Base-by-base conservation (phyloP, 768 basidiomycete genomes). In the Daedalea quercina region DNA sequence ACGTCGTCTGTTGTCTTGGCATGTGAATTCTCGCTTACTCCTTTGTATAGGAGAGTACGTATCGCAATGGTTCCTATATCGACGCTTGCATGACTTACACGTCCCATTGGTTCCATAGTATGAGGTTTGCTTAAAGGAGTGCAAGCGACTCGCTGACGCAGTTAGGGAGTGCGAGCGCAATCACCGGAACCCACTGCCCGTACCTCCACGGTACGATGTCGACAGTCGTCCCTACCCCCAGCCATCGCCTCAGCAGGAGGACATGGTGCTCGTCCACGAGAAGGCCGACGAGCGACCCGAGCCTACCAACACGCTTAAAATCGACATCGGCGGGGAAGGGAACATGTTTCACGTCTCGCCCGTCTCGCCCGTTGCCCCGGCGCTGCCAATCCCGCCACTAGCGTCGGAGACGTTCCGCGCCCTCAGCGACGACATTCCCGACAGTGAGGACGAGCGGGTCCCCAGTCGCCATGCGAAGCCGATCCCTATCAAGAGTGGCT, bases 281-380 rank as follows among this genome's bases (percentile, higher is more conserved):
- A 52, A 57, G 17, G 57, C 45, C 8, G 24, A 43, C 44, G 58
- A 31, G 28, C 28, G 28, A 11, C 28, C 28, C 28, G 28, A 57
- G 34, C 28, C 50, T 23, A 25, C 26, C 15, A 33, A 49, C 41
- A 40, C 52, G 20, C 26, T 53, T 50, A 57, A 56, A 48, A 50
- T 57, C 54, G 41, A 47, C 42, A 47, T 57, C 15, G 48, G 42
- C 17, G 43, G 40, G 28, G 59, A 60, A 23, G 63, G 62, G 24
- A 56, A 58, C 45, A 28, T 55, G 25, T 65, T 65, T 52, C 53
- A 55, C 40, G 54, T 66, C 1, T 66, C 65, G 0, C 65, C 65
- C 9, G 59, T 64, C 15, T 66, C 65, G 0, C 65, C 65, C 9
- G 59, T 64, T 15, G 61, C 63, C 15, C 23, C 55, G n/a, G 55